Conservation (phyloP, 176 grass and related monocot species). For the Zoysia japonica region DNA sequence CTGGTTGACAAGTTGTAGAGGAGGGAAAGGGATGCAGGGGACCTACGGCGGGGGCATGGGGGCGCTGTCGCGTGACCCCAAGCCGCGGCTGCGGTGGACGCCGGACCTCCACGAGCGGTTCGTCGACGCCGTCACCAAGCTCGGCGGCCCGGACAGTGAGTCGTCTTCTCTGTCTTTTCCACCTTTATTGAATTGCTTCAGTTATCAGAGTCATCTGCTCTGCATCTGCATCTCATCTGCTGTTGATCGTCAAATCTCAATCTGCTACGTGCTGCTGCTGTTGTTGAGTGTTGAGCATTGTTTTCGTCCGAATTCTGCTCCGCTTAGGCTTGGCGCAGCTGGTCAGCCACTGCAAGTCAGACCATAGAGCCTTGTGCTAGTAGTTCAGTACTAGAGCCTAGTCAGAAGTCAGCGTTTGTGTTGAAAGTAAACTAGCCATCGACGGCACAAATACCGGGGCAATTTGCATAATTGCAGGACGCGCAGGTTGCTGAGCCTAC, state of each 20-base stretch:
- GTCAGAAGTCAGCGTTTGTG: constrained; percentile 10
- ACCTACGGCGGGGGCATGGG: background rate
- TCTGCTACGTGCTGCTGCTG: background rate
- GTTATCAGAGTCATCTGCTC: background rate
- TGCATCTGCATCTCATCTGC: background rate
- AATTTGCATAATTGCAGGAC: background rate
- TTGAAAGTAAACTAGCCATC: background rate
- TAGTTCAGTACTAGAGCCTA: background rate
- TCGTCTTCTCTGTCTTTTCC: background rate
- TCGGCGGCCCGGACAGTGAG: constrained; percentile 91
- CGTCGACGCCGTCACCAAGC: constrained; percentile 81
- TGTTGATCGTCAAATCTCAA: background rate
- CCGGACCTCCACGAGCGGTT: constrained; percentile 91
- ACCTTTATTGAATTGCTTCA: background rate
- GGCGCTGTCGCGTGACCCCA: constrained; percentile 53
- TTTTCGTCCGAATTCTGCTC: background rate
- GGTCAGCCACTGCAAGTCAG: constrained; percentile 9
- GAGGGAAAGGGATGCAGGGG: constrained; percentile 34
- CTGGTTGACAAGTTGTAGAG: background rate
- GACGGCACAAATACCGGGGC: background rate
- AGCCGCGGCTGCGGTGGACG: constrained; percentile 84
- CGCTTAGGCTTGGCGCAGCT: background rate
- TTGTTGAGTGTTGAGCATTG: background rate
- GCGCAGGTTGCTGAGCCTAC: background rate
- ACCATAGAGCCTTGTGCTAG: background rate